Evolutionary conservation across 2,329 filamentous ascomycete genomes (phyloP).

Genomic region (Talaromyces sp.): DNA sequence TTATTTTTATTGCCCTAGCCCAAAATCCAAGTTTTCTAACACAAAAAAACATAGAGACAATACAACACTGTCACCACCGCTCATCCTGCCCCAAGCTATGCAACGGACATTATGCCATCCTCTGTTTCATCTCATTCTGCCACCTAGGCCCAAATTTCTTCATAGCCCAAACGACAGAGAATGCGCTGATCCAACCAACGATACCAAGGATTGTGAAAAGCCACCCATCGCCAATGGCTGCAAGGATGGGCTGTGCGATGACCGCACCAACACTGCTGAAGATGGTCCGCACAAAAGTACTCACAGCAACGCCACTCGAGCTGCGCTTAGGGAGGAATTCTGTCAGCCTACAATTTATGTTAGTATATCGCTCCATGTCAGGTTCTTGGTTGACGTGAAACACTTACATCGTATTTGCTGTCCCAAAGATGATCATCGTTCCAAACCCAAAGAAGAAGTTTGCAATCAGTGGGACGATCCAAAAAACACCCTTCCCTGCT

Average conservation of each 20-base stretch:
- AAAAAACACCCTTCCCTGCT: conserved; percentile 23
- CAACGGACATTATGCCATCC: background rate
- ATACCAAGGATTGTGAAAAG: conserved; percentile 26
- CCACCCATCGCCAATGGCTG: conserved; percentile 38
- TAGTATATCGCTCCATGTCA: background rate
- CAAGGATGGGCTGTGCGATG: conserved; percentile 34
- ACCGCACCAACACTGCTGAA: conserved; percentile 33
- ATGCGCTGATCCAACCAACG: background rate
- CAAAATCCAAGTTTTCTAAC: no score
- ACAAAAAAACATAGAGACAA: no score
- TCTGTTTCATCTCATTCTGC: background rate
- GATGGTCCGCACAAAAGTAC: conserved; percentile 40
- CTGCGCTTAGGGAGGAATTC: conserved; percentile 40
- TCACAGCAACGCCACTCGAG: conserved; percentile 35
- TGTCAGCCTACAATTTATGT: conserved; percentile 36
- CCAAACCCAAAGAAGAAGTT: conserved; percentile 32
- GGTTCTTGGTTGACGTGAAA: background rate
- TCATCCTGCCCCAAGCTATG: background rate
- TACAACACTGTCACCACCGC: no score
- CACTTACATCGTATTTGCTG: background rate
- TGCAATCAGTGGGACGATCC: conserved; percentile 17
- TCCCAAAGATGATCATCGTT: conserved; percentile 27
- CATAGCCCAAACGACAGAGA: background rate
- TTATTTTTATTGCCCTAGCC: no score
- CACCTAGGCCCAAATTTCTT: background rate